Evolutionary conservation across 2,329 filamentous ascomycete genomes (phyloP).

Genomic region (Sarocladiaceae sp.): DNA sequence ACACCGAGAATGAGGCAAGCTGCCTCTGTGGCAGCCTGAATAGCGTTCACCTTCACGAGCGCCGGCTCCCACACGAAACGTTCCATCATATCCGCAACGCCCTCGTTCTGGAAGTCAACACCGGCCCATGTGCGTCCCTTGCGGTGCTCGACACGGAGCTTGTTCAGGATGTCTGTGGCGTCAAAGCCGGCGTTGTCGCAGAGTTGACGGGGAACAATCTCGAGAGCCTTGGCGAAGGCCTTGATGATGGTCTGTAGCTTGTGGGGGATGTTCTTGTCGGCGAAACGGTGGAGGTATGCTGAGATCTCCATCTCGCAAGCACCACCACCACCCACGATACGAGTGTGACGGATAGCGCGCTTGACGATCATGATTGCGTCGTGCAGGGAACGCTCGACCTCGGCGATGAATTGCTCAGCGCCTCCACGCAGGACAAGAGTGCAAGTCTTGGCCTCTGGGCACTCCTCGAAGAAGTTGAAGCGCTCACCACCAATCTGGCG

Average conservation of each 20-base stretch:
- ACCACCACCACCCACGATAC: slow-evolving; percentile 92
- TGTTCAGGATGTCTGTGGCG: slow-evolving; percentile 95
- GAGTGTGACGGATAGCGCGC: slow-evolving; percentile 90
- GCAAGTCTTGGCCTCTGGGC: slow-evolving; percentile 93
- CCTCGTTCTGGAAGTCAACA: slow-evolving; percentile 91
- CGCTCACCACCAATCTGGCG: slow-evolving; percentile 95
- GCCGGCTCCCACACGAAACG: slow-evolving; percentile 97
- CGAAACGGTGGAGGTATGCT: slow-evolving; percentile 85
- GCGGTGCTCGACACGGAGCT: slow-evolving; percentile 91
- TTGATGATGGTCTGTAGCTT: slow-evolving; percentile 99
- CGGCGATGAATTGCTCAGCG: slow-evolving; percentile 98
- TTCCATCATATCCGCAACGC: slow-evolving; percentile 90
- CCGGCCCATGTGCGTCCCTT: slow-evolving; percentile 92
- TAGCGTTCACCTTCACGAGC: slow-evolving; percentile 93
- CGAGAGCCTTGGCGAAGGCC: slow-evolving; percentile 93
- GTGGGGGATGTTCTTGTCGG: slow-evolving; percentile 86
- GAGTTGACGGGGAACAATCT: slow-evolving; percentile 92
- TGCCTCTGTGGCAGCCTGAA: slow-evolving; percentile 93
- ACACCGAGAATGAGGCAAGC: slow-evolving; percentile 93
- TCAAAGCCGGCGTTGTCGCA: slow-evolving; percentile 99
- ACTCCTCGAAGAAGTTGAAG: slow-evolving; percentile 98
- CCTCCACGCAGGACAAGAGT: slow-evolving; percentile 92
- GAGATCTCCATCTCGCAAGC: slow-evolving; percentile 96
- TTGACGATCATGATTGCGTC: slow-evolving; percentile 99
- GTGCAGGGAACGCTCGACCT: slow-evolving; percentile 95